phyloP scores from a whole-genome alignment of 768 basidiomycete genomes.

The Agaricus sinodeliciosus region DNA sequence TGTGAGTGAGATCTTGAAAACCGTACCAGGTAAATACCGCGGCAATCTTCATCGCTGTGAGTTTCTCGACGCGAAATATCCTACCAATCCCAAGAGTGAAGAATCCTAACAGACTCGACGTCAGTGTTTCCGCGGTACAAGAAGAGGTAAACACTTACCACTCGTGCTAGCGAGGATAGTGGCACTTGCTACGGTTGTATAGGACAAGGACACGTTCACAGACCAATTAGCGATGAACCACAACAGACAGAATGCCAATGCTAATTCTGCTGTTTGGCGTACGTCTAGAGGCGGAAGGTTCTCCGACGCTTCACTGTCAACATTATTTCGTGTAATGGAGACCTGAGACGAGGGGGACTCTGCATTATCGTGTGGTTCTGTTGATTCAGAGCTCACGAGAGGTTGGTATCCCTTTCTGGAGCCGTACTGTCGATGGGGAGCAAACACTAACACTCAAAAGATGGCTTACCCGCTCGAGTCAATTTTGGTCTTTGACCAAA shows the following conservation, averaged over 20 bases:
- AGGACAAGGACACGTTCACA: constrained; percentile 75
- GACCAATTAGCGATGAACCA: constrained; percentile 97
- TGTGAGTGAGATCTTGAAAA: not conserved
- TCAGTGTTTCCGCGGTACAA: not conserved
- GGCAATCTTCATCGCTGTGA: constrained; percentile 64
- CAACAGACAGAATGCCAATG: constrained; percentile 74
- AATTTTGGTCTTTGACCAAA: constrained; percentile 11
- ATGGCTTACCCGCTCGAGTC: not conserved
- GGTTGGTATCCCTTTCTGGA: constrained; percentile 19
- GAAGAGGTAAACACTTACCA: constrained; percentile 40
- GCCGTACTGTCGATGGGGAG: not conserved
- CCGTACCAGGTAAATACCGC: constrained; percentile 76
- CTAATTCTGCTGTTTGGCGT: constrained; percentile 74
- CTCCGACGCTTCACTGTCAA: not conserved
- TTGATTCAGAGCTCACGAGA: constrained; percentile 11
- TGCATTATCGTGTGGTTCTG: not conserved
- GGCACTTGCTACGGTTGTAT: constrained; percentile 91
- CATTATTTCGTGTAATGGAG: not conserved
- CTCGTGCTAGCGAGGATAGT: constrained; percentile 88
- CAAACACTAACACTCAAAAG: not conserved
- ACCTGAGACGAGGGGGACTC: not conserved
- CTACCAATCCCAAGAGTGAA: constrained; percentile 87
- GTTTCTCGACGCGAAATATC: constrained; percentile 71
- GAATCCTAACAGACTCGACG: constrained; percentile 58
- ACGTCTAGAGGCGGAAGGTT: constrained; percentile 20